Evolutionary conservation across 2,329 filamentous ascomycete genomes (phyloP), one percentile per base, ranked within the genome.

Genomic region (Aschersonia sp.): DNA sequence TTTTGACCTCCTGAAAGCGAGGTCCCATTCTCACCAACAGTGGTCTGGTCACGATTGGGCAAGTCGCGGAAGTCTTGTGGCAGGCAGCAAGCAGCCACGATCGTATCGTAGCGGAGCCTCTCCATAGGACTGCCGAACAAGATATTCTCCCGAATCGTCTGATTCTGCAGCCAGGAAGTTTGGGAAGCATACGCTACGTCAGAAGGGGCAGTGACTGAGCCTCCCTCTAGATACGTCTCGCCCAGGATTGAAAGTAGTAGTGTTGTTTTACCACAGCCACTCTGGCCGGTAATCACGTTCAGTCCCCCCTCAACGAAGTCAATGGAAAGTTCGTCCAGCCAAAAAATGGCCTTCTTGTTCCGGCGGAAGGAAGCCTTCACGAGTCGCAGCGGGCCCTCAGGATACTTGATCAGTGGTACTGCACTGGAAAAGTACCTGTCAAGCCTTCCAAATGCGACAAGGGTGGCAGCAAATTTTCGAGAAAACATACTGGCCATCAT

Each of bases 111-210:
- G 22, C 75, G 68, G n/a, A 55, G 52, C 50, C 68, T 60, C 49
- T 79, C 74, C 54, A 74, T 71, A 6, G 63, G 54, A 37, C 67
- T 70, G 12, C 73, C 70, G 51, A 79, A 78, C 2, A 77, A 55
- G 42, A 79, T 71, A 46, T 79, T 79, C 42, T 72, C 68, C 42
- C 67, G 67, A 42, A 79, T 68, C 0, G 72, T 74, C 33, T 72
- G 72, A 47, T 76, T 78, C 54, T 77, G 75, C 5, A 79, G 61
- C 75, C 75, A 79, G 0, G 75, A 62, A 2, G 71, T 72, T 50
- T 79, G 76, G 2, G 75, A 75, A 6, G 74, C 73, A 57, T 73
- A 79, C 0, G 73, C 75, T 31, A 78, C 64, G 48, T 77, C 75
- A 22, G 63, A 61, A 1, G 73, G 72, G 6, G 69, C 65, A 4